Base-by-base conservation (phyloP, 2,329 filamentous ascomycete genomes). In the Sclerotinia glacialis region DNA sequence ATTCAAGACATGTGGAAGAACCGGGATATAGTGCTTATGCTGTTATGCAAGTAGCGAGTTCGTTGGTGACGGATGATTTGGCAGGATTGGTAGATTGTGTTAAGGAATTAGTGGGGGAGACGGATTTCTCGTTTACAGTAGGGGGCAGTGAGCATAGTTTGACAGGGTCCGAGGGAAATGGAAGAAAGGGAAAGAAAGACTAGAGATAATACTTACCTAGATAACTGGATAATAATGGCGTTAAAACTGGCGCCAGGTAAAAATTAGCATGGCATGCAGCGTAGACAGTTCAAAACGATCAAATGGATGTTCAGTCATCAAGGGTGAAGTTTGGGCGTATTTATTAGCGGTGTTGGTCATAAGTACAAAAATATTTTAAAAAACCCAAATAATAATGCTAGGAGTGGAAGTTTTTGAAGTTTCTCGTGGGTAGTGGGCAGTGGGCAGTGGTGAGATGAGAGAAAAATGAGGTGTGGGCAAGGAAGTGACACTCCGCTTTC, bases 21-120 rank as follows among this genome's bases (percentile, higher is more conserved):
- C 87, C 88, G 0, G 89, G 89, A 0, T 92, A 91, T 77, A 86
- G 88, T 3, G 88, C 89, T 63, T 93, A 92, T 77, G 89, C 89
- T 0, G 88, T 92, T 11, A 79, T 92, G 71, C 89, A 92, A 74
- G 86, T 93, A 49, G 89, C 87, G 69, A 89, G 86, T 64, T 81
- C 85, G 65, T 86, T 90, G 68, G 84, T 93, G 46, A 85, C 85
- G 67, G 88, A 89, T 71, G 89, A 93, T 77, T 77, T 93, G 49
- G 83, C 86, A 69, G 83, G 82, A 69, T 75, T 93, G 66, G 79
- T 91, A 69, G 79, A 79, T 76, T 81, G 82, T 37, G 85, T 93
- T 0, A 88, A 83, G 73, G 83, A 83, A 49, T 78, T 93, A 40
- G 89, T 93, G 0, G 90, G 90, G 1, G 89, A 91, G 69, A 82